Conservation (phyloP, 805 yeast species). For the Yamadazyma kitorensis region DNA sequence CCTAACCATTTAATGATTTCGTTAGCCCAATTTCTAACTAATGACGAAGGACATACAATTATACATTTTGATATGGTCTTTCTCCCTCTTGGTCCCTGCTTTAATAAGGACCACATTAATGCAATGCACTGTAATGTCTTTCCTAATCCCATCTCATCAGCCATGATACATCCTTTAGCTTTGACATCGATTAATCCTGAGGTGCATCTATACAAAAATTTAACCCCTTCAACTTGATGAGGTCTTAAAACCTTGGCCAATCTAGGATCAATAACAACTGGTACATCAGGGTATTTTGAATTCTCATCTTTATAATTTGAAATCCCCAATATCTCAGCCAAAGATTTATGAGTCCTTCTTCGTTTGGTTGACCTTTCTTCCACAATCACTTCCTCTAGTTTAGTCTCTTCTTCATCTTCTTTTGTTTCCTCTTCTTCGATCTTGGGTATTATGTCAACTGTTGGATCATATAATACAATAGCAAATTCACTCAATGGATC, state of each 20-base stretch:
- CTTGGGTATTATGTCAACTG: conserved; percentile 60
- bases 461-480: conserved; percentile 91
- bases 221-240: conserved; percentile 94
- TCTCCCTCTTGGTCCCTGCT: conserved; percentile 83
- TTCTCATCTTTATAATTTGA: conserved; percentile 47
- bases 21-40: conserved; percentile 96
- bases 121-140: conserved; percentile 88
- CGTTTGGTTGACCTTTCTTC: conserved; percentile 23
- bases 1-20: conserved; percentile 95
- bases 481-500: conserved; percentile 95
- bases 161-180: conserved; percentile 97
- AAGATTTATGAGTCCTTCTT: conserved; percentile 55
- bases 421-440: conserved; percentile 18
- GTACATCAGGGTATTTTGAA: conserved; percentile 73
- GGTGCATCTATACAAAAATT: conserved; percentile 85
- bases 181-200: conserved; percentile 79
- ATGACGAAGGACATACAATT: conserved; percentile 91
- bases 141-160: conserved; percentile 96
- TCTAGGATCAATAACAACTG: conserved; percentile 93
- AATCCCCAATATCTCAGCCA: conserved; percentile 81
- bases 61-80: conserved; percentile 85
- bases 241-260: conserved; percentile 85
- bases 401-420: conserved; percentile 12
- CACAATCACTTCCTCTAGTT: conserved; percentile 12
- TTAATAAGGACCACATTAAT: conserved; percentile 85